Base-by-base conservation (phyloP, 164 flowering plant species). In the Aristolochia contorta region DNA sequence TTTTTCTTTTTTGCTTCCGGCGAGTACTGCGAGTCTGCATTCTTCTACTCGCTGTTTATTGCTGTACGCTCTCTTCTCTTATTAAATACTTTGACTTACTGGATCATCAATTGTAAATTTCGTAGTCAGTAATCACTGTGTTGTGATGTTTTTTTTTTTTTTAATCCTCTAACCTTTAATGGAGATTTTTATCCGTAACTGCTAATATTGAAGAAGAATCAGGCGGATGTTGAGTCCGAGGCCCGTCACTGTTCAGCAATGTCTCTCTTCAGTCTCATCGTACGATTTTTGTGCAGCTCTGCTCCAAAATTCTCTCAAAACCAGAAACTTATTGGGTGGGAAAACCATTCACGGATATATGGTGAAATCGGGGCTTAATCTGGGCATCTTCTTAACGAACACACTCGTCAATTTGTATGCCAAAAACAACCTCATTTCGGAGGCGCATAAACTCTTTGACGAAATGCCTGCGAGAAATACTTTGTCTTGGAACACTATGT, bases 341-440 rank as follows among this genome's bases (percentile, higher is more conserved):
- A 83, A 73, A 70, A 72, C 76, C 2, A 51, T 88, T 45, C 97
- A 88, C 59, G 82, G 77, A 20, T 75, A 57, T 16, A 67, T 86
- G 5, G 70, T 83, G 67, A 91, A 91, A 64, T 22, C 66, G 7
- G 85, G 91, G 46, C 80, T 87, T 51, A 75, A 74, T 37, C 56
- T 75, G 0, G 71, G 88, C n/a, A 79, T 81, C 13, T 77, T 70
- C 72, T 64, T 87, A 43, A 71, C 75, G 79, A 90, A 90, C 69
- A 84, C 74, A 55, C 82, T 91, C 56, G 56, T 84, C 53, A 83
- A 83, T 48, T 76, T 75, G 14, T 91, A 91, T 45, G 79, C 82
- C 0, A 87, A 88, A 69, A 64, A 67, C 13, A 87, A 84, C 50
- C 71, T 50, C 14, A 14, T 76, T 45, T 41, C 56, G 0, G 79